A percentile compares a stretch with the other conserved stretches of the same genome.
Conservation (phyloP, 108 stramenopile species). For the Conticribra guillardii region DNA sequence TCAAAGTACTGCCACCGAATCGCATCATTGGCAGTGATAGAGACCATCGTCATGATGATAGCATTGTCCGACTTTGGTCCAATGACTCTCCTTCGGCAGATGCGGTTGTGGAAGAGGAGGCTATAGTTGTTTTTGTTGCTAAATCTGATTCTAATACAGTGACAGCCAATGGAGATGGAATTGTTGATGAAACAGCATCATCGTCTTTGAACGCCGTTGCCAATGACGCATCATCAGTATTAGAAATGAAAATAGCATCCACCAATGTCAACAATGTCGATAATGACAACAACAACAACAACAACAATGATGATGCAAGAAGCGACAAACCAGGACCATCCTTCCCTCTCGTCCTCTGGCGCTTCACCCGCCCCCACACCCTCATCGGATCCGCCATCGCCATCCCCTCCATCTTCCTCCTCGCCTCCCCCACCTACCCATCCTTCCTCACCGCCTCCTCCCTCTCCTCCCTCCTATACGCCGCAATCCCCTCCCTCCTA, state of each 20-base stretch:
- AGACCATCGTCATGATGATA: no score
- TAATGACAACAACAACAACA: not conserved
- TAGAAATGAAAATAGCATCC: not conserved
- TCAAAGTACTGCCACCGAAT: no score
- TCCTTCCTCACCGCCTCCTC: constrained; percentile 54
- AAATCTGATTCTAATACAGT: no score
- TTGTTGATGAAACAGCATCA: not conserved
- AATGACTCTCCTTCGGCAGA: no score
- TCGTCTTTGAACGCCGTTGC: not conserved
- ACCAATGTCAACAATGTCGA: not conserved
- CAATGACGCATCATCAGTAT: not conserved
- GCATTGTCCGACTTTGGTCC: no score
- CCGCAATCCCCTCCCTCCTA: constrained; percentile 89
- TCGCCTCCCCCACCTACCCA: constrained; percentile 78
- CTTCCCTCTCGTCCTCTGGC: constrained; percentile 82
- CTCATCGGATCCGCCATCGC: constrained; percentile 94
- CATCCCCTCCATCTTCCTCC: constrained; percentile 88
- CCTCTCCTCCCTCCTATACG: constrained; percentile 62
- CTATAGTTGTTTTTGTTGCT: no score
- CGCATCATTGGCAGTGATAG: no score
- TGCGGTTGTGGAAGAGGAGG: no score
- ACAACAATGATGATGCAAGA: not conserved
- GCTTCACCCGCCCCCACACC: constrained; percentile 96
- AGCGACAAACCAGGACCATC: no score
- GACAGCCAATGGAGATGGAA: no score